Evolutionary conservation across 2,329 filamentous ascomycete genomes (phyloP).

Genomic region (Venturia carpophila): DNA sequence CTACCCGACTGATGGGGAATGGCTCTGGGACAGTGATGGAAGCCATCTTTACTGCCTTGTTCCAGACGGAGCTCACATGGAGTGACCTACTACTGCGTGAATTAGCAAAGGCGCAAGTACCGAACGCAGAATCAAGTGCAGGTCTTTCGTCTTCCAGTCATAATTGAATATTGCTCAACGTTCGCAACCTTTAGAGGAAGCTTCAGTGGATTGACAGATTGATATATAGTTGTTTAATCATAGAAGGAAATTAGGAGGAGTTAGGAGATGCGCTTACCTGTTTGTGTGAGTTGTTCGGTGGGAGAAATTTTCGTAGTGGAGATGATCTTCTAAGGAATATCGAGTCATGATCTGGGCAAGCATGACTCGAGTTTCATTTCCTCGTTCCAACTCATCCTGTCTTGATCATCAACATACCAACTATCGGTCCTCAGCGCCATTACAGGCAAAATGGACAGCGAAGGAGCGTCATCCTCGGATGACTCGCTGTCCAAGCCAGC

Average conservation of each 20-base stretch:
- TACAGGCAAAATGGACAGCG: not conserved
- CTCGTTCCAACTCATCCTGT: too few relatives aligned
- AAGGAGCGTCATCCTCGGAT: not conserved
- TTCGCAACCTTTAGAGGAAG: slow-evolving; percentile 44
- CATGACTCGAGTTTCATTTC: not conserved
- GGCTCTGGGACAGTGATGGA: slow-evolving; percentile 40
- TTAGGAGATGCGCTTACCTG: not conserved
- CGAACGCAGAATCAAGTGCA: not conserved
- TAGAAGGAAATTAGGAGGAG: slow-evolving; percentile 47
- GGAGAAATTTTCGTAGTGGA: not conserved
- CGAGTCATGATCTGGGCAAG: not conserved
- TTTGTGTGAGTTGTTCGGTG: not conserved
- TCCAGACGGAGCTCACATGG: slow-evolving; percentile 1
- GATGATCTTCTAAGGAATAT: not conserved
- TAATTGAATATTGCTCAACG: slow-evolving; percentile 34
- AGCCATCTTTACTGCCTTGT: slow-evolving; percentile 28
- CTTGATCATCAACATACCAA: not conserved
- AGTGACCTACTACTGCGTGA: not conserved
- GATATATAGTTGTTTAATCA: slow-evolving; percentile 37
- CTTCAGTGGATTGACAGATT: slow-evolving; percentile 82
- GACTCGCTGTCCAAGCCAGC: slow-evolving; percentile 2
- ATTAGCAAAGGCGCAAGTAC: not conserved
- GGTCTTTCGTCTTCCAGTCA: slow-evolving; percentile 23
- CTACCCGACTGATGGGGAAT: slow-evolving; percentile 73
- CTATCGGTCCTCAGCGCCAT: not conserved